phyloP scores from a whole-genome alignment of 1,284 basidiomycete species.

The Termitomyces sp. region DNA sequence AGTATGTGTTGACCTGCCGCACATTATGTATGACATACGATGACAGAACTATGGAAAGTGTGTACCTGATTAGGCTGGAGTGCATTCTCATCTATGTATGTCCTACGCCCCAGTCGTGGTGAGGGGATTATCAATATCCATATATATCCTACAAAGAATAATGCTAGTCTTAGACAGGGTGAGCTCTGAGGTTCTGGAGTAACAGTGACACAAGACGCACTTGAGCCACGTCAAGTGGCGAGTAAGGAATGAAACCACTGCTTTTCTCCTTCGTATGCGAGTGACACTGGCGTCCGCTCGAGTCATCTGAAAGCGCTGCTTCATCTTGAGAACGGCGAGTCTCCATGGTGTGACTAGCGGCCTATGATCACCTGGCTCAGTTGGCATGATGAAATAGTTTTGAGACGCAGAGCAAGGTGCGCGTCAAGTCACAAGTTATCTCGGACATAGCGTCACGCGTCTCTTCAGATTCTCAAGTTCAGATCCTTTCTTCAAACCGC shows the following conservation, averaged over 20 bases:
- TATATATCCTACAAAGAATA: constrained; percentile 61
- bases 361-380: neutral
- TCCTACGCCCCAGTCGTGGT: constrained; percentile 57
- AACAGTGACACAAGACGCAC: constrained; percentile 22
- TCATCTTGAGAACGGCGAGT: constrained; percentile 5
- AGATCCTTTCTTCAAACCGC: neutral
- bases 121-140: constrained; percentile 76
- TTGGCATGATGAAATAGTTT: neutral
- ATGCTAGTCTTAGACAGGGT: constrained; percentile 31
- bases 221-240: constrained; percentile 29
- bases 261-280: constrained; percentile 37
- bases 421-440: neutral
- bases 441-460: neutral
- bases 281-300: constrained; percentile 26
- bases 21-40: neutral
- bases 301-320: constrained; percentile 6
- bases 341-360: constrained; percentile 4
- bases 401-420: neutral
- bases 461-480: neutral
- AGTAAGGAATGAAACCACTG: constrained; percentile 27
- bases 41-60: neutral
- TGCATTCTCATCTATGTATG: constrained; percentile 92
- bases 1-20: constrained; percentile 80
- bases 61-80: constrained; percentile 84
- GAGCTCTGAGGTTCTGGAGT: neutral